These are phyloP conservation scores for Thalassiosira mediterranea DNA, from an alignment of 352 stramenopile species.

Conservation along the genomic window DNA sequence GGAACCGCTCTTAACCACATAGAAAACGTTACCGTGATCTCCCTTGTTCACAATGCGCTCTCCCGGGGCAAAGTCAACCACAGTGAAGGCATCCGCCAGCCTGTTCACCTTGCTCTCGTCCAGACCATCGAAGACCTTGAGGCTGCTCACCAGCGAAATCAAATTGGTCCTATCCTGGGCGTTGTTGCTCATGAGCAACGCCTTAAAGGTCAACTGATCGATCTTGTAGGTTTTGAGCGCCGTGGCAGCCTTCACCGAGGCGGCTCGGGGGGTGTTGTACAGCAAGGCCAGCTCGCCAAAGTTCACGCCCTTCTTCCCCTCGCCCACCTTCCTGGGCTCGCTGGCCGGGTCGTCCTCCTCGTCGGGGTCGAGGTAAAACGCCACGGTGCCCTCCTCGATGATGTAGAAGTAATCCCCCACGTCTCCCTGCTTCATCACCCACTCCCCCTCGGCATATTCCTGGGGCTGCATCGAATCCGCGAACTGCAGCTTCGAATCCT, in stretches of 20 bases:
- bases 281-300: slow-evolving; percentile 95
- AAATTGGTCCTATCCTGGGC: slow-evolving; percentile 76
- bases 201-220: slow-evolving; percentile 90
- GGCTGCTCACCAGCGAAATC: slow-evolving; percentile 93
- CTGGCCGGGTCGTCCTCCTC: too few relatives aligned
- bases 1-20: slow-evolving; percentile 95
- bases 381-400: slow-evolving; percentile 88
- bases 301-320: slow-evolving; percentile 84
- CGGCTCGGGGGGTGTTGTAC: slow-evolving; percentile 93
- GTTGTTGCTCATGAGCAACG: slow-evolving; percentile 88
- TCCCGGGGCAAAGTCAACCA: slow-evolving; percentile 91
- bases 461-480: background rate
- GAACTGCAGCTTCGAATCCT: slow-evolving; percentile 45
- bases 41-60: slow-evolving; percentile 96
- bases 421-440: slow-evolving; percentile 93
- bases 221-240: slow-evolving; percentile 89
- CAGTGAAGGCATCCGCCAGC: slow-evolving; percentile 93
- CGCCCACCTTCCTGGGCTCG: slow-evolving; percentile 73
- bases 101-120: slow-evolving; percentile 84
- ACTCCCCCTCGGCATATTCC: slow-evolving; percentile 57
- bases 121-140: slow-evolving; percentile 90
- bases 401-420: slow-evolving; percentile 97
- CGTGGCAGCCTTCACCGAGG: slow-evolving; percentile 92
- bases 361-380: slow-evolving; percentile 88
- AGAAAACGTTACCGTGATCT: slow-evolving; percentile 96